phyloP scores from a whole-genome alignment of 768 basidiomycete species.

The Lyophyllum semitale region DNA sequence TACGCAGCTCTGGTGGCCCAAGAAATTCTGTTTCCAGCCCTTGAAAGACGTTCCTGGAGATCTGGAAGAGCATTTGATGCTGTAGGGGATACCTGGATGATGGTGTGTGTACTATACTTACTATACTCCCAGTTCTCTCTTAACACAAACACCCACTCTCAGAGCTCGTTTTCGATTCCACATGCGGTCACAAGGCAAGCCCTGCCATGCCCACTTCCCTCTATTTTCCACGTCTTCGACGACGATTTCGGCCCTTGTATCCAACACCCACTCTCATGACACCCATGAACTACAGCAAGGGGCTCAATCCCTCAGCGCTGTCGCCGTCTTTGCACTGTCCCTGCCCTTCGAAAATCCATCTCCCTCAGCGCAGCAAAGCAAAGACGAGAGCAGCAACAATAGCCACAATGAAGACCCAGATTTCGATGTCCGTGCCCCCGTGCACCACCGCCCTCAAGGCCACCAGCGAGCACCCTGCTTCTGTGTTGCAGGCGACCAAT shows the following conservation, averaged over 20 bases:
- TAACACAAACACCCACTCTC: too few species aligned
- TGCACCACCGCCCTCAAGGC: slow-evolving; percentile 20
- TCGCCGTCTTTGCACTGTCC: slow-evolving; percentile 14
- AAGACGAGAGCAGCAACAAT: slow-evolving; percentile 33
- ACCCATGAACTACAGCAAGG: slow-evolving; percentile 78
- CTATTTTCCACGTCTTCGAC: slow-evolving; percentile 73
- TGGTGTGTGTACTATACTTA: too few species aligned
- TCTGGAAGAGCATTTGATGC: too few species aligned
- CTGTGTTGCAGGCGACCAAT: slow-evolving; percentile 42
- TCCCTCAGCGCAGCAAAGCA: slow-evolving; percentile 26
- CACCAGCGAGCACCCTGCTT: slow-evolving; percentile 27
- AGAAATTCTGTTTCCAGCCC: too few species aligned
- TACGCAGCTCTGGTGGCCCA: too few species aligned
- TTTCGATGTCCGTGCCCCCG: slow-evolving; percentile 32
- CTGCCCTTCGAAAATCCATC: slow-evolving; percentile 15
- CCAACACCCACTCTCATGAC: slow-evolving; percentile 66
- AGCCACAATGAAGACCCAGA: slow-evolving; percentile 39
- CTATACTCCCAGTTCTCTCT: too few species aligned
- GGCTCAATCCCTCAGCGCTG: slow-evolving; percentile 44
- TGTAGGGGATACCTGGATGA: too few species aligned
- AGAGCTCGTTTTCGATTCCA: too few species aligned
- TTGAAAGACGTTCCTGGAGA: too few species aligned
- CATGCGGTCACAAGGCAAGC: slow-evolving; percentile 22
- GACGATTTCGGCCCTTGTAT: slow-evolving; percentile 78
- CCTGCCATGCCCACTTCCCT: slow-evolving; percentile 36